Evolutionary conservation across 352 stramenopile species (phyloP).

Genomic region (Globisporangium iwayamae): DNA sequence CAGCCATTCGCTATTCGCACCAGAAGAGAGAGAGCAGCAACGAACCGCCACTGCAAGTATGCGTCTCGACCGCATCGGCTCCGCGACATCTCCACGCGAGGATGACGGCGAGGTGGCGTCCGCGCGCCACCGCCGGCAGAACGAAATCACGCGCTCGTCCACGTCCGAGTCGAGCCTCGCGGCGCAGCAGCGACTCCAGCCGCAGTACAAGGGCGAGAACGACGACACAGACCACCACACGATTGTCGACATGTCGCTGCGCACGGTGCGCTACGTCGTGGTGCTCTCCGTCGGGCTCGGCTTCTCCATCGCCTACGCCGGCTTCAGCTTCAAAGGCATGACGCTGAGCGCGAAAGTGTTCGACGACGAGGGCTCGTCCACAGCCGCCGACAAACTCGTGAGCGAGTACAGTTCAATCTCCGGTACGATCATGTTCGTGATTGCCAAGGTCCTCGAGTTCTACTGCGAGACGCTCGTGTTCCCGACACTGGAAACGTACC

Average conservation of each 20-base stretch:
- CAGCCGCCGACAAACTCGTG: constrained; percentile 11
- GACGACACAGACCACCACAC: constrained; percentile 20
- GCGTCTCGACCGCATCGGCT: constrained; percentile 12
- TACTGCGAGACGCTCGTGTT: constrained; percentile 25
- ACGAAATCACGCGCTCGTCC: constrained; percentile 2
- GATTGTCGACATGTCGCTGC: constrained; percentile 23
- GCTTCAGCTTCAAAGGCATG: constrained; percentile 18
- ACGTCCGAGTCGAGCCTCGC: constrained; percentile 12
- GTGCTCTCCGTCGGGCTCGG: constrained; percentile 20
- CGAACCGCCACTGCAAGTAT: not conserved
- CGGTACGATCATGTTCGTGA: constrained; percentile 17
- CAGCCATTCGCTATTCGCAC: constrained; percentile 8
- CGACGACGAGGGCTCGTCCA: constrained; percentile 15
- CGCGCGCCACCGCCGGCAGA: not conserved
- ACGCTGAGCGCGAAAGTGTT: constrained; percentile 9
- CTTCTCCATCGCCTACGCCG: constrained; percentile 15
- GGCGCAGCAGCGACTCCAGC: not conserved
- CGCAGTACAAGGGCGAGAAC: constrained; percentile 4
- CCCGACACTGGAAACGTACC: constrained; percentile 21
- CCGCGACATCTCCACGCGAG: not conserved
- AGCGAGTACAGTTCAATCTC: constrained; percentile 18
- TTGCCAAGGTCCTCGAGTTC: constrained; percentile 20
- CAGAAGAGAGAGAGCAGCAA: not conserved
- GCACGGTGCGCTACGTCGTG: constrained; percentile 18
- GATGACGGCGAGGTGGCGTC: not conserved